These are phyloP conservation scores for Poronia punctata DNA, from an alignment of 495 filamentous ascomycete species.

Conservation along the genomic window DNA sequence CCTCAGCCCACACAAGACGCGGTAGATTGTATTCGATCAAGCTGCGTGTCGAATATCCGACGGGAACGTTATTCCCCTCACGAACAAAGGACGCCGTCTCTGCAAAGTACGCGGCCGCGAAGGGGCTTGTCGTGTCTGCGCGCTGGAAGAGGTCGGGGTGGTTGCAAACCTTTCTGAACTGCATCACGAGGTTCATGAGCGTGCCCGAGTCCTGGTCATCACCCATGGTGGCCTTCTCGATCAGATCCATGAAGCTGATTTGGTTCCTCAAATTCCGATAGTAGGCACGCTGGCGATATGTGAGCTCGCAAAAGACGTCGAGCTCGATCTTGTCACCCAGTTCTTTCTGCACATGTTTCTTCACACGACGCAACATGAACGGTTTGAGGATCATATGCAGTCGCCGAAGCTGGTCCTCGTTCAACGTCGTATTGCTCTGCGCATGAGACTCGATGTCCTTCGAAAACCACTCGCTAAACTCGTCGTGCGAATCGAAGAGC, in stretches of 20 bases:
- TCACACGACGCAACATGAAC: slow-evolving; percentile 98
- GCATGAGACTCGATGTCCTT: slow-evolving; percentile 99
- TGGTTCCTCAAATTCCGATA: slow-evolving; percentile 88
- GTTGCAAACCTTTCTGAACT: slow-evolving; percentile 99
- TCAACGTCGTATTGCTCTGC: slow-evolving; percentile 96
- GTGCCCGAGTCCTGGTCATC: slow-evolving; percentile 93
- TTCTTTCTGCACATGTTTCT: slow-evolving; percentile 98
- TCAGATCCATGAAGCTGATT: slow-evolving; percentile 97
- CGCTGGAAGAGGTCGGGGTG: slow-evolving; percentile 96
- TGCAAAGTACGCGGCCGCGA: slow-evolving; percentile 75
- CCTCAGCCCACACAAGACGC: slow-evolving; percentile 66
- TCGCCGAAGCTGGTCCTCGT: slow-evolving; percentile 93
- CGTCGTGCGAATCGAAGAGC: slow-evolving; percentile 95
- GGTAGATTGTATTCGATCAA: slow-evolving; percentile 79
- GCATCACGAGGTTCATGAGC: slow-evolving; percentile 99
- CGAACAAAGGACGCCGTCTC: slow-evolving; percentile 92
- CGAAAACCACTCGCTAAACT: slow-evolving; percentile 99
- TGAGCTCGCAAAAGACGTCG: slow-evolving; percentile 94
- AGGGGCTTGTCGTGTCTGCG: slow-evolving; percentile 81
- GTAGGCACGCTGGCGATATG: slow-evolving; percentile 92
- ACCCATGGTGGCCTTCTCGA: slow-evolving; percentile 91
- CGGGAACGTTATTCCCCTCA: slow-evolving; percentile 71
- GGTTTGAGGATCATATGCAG: slow-evolving; percentile 98
- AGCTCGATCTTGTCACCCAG: slow-evolving; percentile 97
- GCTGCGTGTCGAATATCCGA: slow-evolving; percentile 83